A percentile compares a stretch with the other conserved stretches of the same genome.
These are phyloP conservation scores for Grammothele lineata DNA, from an alignment of 768 basidiomycete genomes.

Conservation along the genomic window DNA sequence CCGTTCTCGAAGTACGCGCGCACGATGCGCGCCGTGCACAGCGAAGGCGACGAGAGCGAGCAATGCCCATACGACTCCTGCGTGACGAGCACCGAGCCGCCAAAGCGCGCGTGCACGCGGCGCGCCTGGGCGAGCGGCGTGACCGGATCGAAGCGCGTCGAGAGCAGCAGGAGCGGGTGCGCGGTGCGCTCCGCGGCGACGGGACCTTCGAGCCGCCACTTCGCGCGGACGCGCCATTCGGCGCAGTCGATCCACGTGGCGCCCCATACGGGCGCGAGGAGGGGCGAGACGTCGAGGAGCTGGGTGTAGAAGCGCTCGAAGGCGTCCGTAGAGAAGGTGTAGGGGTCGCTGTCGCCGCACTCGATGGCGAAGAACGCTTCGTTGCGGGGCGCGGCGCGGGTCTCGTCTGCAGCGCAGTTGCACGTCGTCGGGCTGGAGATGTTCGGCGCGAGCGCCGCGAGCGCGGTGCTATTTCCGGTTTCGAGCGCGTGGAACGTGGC, in stretches of 20 bases:
- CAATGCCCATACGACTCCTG: slow-evolving; percentile 11
- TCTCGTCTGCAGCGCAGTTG: slow-evolving; percentile 1
- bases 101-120: background rate
- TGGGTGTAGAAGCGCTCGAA: too few species aligned
- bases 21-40: background rate
- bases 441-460: slow-evolving; percentile 7
- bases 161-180: slow-evolving; percentile 4
- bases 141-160: slow-evolving; percentile 8
- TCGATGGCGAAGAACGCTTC: slow-evolving; percentile 10
- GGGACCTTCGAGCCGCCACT: slow-evolving; percentile 3
- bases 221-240: slow-evolving; percentile 6
- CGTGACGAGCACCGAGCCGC: slow-evolving; percentile 6
- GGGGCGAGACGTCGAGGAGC: too few species aligned
- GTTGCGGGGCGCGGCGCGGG: slow-evolving; percentile 1
- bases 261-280: too few species aligned
- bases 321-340: background rate
- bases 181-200: slow-evolving; percentile 7
- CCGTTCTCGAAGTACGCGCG: background rate
- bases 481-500: slow-evolving; percentile 9
- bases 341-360: slow-evolving; percentile 13
- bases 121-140: slow-evolving; percentile 9
- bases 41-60: background rate
- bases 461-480: slow-evolving; percentile 3
- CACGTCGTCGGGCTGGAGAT: slow-evolving; percentile 7
- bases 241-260: slow-evolving; percentile 7